Conservation (phyloP, 129 eudicot species). For the Mikania micrantha region DNA sequence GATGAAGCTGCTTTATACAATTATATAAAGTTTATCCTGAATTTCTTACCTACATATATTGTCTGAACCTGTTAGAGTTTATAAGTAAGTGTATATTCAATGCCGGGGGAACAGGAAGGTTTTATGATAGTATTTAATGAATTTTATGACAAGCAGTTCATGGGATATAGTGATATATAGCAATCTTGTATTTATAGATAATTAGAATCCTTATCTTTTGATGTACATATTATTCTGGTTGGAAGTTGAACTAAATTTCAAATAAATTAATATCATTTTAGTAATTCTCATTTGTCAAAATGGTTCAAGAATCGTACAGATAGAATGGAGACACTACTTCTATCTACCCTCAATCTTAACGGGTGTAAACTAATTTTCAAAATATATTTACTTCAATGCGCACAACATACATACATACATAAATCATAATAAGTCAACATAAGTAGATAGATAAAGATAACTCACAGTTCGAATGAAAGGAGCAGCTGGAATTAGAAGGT, state of each 20-base stretch:
- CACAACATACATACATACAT: background rate
- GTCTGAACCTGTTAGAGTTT: background rate
- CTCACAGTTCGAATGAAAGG: slow-evolving; percentile 53
- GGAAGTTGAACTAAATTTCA: background rate
- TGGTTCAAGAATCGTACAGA: background rate
- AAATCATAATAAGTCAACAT: background rate
- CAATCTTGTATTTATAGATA: too few relatives aligned
- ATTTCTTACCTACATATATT: slow-evolving; percentile 1
- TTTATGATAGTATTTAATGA: background rate
- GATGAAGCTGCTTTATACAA: background rate
- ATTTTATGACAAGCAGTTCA: background rate
- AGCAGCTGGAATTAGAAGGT: slow-evolving; percentile 72
- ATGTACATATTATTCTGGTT: background rate
- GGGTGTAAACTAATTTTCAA: background rate
- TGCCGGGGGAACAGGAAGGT: slow-evolving; percentile 1
- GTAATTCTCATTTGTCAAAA: background rate
- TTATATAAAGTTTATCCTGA: background rate
- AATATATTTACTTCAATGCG: background rate
- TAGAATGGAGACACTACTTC: background rate
- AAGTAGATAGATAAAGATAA: slow-evolving; percentile 1
- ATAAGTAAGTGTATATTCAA: background rate
- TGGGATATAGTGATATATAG: too few relatives aligned
- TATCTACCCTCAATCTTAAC: background rate
- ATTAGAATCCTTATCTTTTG: background rate
- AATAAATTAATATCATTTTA: background rate